Percentiles rank a stretch among this genome's conserved stretches.
phyloP scores from a whole-genome alignment of 2,329 filamentous ascomycete genomes.

The Aureobasidium sp. region DNA sequence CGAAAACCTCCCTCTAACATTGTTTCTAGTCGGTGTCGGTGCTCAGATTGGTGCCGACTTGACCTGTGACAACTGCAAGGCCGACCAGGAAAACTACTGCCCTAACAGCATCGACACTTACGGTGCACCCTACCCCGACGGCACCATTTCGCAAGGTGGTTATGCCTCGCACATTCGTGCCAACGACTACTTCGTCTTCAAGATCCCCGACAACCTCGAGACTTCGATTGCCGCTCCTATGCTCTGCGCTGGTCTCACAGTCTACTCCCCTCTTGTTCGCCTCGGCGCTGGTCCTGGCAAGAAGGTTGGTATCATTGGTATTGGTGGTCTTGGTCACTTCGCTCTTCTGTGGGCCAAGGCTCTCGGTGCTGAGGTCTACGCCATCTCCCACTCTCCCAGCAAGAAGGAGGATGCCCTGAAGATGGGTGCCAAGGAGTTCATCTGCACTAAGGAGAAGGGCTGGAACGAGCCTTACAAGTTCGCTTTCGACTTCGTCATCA shows the following conservation, averaged over 20 bases:
- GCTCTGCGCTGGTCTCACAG: slow-evolving; percentile 75
- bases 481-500: slow-evolving; percentile 70
- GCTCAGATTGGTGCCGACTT: slow-evolving; percentile 45
- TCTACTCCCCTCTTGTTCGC: slow-evolving; percentile 69
- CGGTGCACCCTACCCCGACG: slow-evolving; percentile 45
- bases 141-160: slow-evolving; percentile 60
- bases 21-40: slow-evolving; percentile 41
- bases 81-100: slow-evolving; percentile 48
- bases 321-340: slow-evolving; percentile 45
- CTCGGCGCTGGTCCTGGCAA: slow-evolving; percentile 70
- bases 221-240: slow-evolving; percentile 55
- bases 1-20: slow-evolving; percentile 18
- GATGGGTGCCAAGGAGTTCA: slow-evolving; percentile 55
- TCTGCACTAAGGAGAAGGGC: slow-evolving; percentile 49
- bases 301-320: slow-evolving; percentile 68
- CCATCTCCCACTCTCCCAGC: slow-evolving; percentile 51
- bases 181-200: slow-evolving; percentile 68
- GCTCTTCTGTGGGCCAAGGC: slow-evolving; percentile 43
- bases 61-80: slow-evolving; percentile 45
- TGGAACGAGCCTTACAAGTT: slow-evolving; percentile 50
- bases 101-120: slow-evolving; percentile 45
- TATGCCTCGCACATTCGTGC: slow-evolving; percentile 62
- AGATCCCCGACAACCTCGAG: slow-evolving; percentile 66
- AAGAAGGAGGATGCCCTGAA: slow-evolving; percentile 55
- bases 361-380: slow-evolving; percentile 55